Percentiles rank a stretch among this genome's conserved stretches.
These are phyloP conservation scores for Suhomyces yuchorum DNA, from an alignment of 1,139 yeast species.

Conservation along the genomic window DNA sequence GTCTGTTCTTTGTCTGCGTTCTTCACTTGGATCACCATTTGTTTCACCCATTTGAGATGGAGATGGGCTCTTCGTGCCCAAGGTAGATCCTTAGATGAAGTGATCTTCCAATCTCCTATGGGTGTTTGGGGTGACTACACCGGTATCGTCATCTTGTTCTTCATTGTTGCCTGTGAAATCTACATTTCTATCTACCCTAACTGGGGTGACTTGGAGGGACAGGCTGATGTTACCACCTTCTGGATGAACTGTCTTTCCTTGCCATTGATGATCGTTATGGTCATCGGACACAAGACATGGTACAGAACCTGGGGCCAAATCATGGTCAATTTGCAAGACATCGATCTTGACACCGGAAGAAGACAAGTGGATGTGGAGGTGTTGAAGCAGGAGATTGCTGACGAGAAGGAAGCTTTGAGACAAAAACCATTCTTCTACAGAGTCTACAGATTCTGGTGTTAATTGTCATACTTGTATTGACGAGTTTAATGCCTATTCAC, in stretches of 20 bases:
- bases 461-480: slow-evolving; percentile 5
- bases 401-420: slow-evolving; percentile 35
- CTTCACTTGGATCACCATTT: slow-evolving; percentile 60
- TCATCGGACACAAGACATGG: slow-evolving; percentile 30
- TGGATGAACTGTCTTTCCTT: slow-evolving; percentile 52
- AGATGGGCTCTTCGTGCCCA: slow-evolving; percentile 51
- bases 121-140: slow-evolving; percentile 51
- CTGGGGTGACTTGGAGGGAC: slow-evolving; percentile 21
- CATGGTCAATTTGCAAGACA: slow-evolving; percentile 43
- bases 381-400: slow-evolving; percentile 49
- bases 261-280: slow-evolving; percentile 46
- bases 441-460: slow-evolving; percentile 45
- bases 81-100: slow-evolving; percentile 48
- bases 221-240: slow-evolving; percentile 36
- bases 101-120: slow-evolving; percentile 49
- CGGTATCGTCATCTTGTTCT: slow-evolving; percentile 43
- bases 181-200: slow-evolving; percentile 52
- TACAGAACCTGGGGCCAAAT: slow-evolving; percentile 23
- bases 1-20: slow-evolving; percentile 63
- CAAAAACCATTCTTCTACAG: slow-evolving; percentile 34
- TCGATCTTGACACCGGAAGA: slow-evolving; percentile 55
- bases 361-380: slow-evolving; percentile 48
- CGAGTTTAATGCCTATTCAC: slow-evolving; percentile 8
- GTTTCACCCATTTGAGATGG: slow-evolving; percentile 52
- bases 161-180: slow-evolving; percentile 49